These are phyloP conservation scores for Periconia macrospinosa DNA, from an alignment of 2,329 filamentous ascomycete genomes.

Conservation along the genomic window DNA sequence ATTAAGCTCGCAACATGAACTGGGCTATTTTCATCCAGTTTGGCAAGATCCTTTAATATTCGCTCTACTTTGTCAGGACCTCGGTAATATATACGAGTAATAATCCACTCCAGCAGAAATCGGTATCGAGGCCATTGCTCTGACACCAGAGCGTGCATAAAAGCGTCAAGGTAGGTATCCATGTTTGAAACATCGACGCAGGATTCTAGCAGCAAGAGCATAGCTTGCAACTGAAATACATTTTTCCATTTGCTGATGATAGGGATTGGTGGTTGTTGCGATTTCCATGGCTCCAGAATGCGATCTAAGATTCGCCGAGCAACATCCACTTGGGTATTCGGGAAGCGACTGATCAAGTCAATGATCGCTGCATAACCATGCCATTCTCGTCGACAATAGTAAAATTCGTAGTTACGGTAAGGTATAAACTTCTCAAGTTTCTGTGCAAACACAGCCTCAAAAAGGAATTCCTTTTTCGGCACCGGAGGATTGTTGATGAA, in stretches of 20 bases:
- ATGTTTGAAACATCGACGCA: conserved; percentile 31
- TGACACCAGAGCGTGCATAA: conserved; percentile 46
- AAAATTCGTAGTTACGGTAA: conserved; percentile 43
- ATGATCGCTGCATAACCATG: conserved; percentile 50
- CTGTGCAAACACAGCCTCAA: conserved; percentile 47
- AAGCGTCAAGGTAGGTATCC: conserved; percentile 37
- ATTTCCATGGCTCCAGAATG: conserved; percentile 47
- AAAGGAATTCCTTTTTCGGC: conserved; percentile 47
- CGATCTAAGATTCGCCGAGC: conserved; percentile 34
- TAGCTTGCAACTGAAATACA: conserved; percentile 51
- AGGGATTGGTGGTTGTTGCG: conserved; percentile 47
- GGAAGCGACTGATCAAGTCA: conserved; percentile 47
- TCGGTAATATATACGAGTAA: conserved; percentile 46
- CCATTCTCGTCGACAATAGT: conserved; percentile 49
- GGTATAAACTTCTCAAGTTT: conserved; percentile 33
- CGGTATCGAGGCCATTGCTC: conserved; percentile 53
- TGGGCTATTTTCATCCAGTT: conserved; percentile 49
- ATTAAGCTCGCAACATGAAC: conserved; percentile 52
- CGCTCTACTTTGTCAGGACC: conserved; percentile 32
- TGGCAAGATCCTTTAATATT: conserved; percentile 42
- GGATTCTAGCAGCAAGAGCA: conserved; percentile 48
- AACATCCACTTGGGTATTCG: conserved; percentile 22
- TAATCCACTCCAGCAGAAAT: conserved; percentile 52
- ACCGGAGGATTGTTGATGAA: conserved; percentile 46
- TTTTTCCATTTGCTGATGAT: conserved; percentile 53